Percentiles rank a stretch among this genome's conserved stretches.
Conservation (phyloP, 2,329 filamentous ascomycete species). For the Colletotrichum incanum region DNA sequence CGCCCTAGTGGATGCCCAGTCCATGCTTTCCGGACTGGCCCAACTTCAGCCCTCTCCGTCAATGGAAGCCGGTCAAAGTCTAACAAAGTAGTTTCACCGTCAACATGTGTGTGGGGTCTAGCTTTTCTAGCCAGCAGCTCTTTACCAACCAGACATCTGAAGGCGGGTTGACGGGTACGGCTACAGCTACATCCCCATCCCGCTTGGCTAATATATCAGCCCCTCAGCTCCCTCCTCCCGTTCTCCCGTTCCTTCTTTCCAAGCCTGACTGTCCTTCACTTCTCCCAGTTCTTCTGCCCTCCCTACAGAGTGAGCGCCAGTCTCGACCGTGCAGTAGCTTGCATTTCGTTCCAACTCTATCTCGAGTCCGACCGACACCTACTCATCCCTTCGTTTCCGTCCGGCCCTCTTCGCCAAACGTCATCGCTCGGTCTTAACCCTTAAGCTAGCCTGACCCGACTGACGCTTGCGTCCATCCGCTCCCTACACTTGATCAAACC, state of each 20-base stretch:
- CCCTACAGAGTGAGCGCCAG: not conserved
- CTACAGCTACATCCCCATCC: not conserved
- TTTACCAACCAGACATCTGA: not conserved
- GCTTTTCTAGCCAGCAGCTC: constrained; percentile 3
- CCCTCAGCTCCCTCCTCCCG: not conserved
- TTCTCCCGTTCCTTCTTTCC: not conserved
- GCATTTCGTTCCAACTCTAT: constrained; percentile 1
- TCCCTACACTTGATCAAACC: not conserved
- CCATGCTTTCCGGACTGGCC: constrained; percentile 21
- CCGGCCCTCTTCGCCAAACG: not conserved
- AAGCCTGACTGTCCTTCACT: constrained; percentile 10
- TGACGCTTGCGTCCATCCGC: not conserved
- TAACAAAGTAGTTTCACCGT: constrained; percentile 14
- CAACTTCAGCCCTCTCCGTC: constrained; percentile 39
- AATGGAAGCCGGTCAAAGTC: constrained; percentile 23
- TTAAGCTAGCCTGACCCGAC: not conserved
- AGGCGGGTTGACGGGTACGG: not conserved
- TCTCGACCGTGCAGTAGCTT: constrained; percentile 24
- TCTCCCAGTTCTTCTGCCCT: not conserved
- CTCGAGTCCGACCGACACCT: not conserved
- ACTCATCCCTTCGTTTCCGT: not conserved
- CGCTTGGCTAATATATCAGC: constrained; percentile 24
- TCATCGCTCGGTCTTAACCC: not conserved
- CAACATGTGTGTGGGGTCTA: constrained; percentile 11
- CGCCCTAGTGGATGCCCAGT: not conserved